Evolutionary conservation across 305 asterid genomes (phyloP), one percentile per base, ranked within the genome.

Genomic region (Andrographis paniculata): DNA sequence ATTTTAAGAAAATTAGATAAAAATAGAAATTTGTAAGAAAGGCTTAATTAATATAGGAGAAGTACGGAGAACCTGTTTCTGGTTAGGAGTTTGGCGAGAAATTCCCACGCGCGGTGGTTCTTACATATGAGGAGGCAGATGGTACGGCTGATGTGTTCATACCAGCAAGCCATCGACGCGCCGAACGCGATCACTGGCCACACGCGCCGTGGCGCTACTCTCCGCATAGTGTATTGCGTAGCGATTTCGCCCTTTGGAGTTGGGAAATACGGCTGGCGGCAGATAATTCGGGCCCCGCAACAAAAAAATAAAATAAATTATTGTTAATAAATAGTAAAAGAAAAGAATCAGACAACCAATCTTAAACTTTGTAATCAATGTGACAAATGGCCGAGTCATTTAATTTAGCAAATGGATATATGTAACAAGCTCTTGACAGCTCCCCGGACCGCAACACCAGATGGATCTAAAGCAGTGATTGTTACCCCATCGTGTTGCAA

Each of bases 241-340:
- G 95, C 84, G 27, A 68, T 70, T 27, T 80, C 98, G 1, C 93
- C 98, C 45, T 73, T 71, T 5, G 93, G 93, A 6, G 69, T 60
- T n/a, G 98, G 95, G 43, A 89, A 89, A 71, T 82, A 89, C 14
- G 98, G 95, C 97, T 88, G 83, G 73, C 55, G 42, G n/a, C 39
- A 17, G 45, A 13, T 13, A 24, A 3, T 24, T 24, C 8, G 30
- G 30, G 8, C 8, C 30, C 30, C 30, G 8, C 4, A 3, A 3
- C 30, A 4, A 24, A 24, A 24, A 24, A 24, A 24, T 8, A 4
- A 24, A 4, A 24, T 4, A 3, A 44, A 5, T 3, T 18, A 1
- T 21, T 19, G 1, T 4, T 10, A 3, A 31, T 31, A 31, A 31
- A 10, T 31, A 31, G 1, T 1, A 18, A 19, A 20, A 44, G 10